Percentiles rank a stretch among this genome's conserved stretches.
Conservation (phyloP, 2,329 filamentous ascomycete species). For the Monosporascus sp. region DNA sequence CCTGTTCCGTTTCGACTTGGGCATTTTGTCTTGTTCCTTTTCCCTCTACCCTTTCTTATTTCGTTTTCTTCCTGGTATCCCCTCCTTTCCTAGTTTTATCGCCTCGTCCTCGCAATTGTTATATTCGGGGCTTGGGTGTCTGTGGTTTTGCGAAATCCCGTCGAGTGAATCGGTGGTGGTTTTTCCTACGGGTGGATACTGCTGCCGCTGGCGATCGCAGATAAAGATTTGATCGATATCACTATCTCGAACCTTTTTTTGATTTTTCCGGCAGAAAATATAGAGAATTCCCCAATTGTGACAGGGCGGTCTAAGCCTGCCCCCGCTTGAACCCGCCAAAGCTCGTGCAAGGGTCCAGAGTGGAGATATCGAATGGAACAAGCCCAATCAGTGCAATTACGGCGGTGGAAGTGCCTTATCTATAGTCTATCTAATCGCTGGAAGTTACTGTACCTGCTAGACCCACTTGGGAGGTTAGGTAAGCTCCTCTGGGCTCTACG, state of each 20-base stretch:
- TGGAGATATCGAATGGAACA: neutral
- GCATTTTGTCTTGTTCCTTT: constrained; percentile 55
- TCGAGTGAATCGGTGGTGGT: neutral
- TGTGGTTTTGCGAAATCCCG: too few relatives aligned
- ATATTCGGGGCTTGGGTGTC: too few relatives aligned
- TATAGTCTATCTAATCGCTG: neutral
- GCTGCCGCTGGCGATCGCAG: neutral
- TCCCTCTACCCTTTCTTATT: neutral
- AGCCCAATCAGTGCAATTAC: neutral
- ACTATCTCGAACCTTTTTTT: constrained; percentile 7
- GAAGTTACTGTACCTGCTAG: neutral
- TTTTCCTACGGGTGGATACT: too few relatives aligned
- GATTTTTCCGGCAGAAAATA: neutral
- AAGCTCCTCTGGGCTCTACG: neutral
- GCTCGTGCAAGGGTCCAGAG: neutral
- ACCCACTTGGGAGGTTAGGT: too few relatives aligned
- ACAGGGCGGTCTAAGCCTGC: too few relatives aligned
- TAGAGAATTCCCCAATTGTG: neutral
- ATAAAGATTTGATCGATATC: neutral
- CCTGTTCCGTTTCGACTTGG: constrained; percentile 90
- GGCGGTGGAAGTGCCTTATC: neutral
- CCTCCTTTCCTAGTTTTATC: neutral
- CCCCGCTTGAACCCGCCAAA: neutral
- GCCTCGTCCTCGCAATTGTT: too few relatives aligned
- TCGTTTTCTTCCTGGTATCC: neutral